Percentiles rank a stretch among this genome's conserved stretches.
Evolutionary conservation across 257 asterid genomes (phyloP).

Genomic region (Verbena officinalis): DNA sequence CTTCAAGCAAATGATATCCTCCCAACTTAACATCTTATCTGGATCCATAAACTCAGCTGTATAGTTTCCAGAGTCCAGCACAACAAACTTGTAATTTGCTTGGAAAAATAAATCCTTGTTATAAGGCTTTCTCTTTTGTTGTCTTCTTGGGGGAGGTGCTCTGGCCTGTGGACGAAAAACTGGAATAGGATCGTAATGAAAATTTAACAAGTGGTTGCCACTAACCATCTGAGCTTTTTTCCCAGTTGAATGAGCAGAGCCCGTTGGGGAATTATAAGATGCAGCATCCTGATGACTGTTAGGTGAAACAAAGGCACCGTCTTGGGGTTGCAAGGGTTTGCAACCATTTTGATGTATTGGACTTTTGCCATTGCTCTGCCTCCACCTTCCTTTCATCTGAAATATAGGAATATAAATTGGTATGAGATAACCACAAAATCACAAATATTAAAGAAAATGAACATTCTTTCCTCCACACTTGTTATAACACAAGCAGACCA

Average conservation of each 20-base stretch:
- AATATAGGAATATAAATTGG: conserved; percentile 3
- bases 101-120: conserved; percentile 95
- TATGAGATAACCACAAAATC: not conserved
- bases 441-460: not conserved
- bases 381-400: conserved; percentile 55
- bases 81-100: conserved; percentile 91
- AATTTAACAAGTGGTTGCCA: conserved; percentile 86
- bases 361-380: conserved; percentile 30
- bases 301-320: conserved; percentile 30
- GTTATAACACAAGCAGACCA: not conserved
- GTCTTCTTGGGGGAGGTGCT: conserved; percentile 68
- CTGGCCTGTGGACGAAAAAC: conserved; percentile 62
- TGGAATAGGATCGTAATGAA: conserved; percentile 81
- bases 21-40: conserved; percentile 87
- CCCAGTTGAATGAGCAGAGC: conserved; percentile 47
- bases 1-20: conserved; percentile 87
- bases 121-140: conserved; percentile 71
- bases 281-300: conserved; percentile 33
- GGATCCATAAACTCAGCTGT: conserved; percentile 73
- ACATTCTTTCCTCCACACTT: not conserved
- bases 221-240: conserved; percentile 67
- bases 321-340: conserved; percentile 39
- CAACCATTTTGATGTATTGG: conserved; percentile 35
- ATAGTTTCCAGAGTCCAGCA: conserved; percentile 77
- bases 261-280: conserved; percentile 44